Evolutionary conservation across 2,329 filamentous ascomycete species (phyloP), one percentile per base, ranked within the genome.

Genomic region (Calonectria hawksworthii): DNA sequence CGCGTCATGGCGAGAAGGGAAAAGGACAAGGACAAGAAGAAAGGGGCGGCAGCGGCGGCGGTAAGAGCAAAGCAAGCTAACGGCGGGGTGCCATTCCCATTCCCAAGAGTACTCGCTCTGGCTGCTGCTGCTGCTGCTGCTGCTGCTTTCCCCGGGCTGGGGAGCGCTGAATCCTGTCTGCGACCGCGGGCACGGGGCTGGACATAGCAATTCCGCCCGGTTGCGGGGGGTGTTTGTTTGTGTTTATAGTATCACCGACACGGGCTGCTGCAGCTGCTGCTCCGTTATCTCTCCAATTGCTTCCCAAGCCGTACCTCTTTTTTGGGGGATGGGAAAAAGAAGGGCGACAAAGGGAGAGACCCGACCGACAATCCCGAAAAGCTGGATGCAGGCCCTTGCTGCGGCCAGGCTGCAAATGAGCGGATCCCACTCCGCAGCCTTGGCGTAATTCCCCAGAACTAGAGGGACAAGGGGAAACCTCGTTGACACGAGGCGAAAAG

Each of bases 391-490:
- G 66, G 66, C 66, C 56, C 56, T 26, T 63, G 56, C 56, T 28
- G 34, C 56, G 56, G 36, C 56, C 56, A 63, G 56, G 56, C 56
- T 63, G 34, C 56, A 23, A 63, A 63, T 41, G 34, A 41, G 56
- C 54, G 71, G 65, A 32, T 63, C 56, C 52, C 30, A 36, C 36
- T 41, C 28, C 44, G 65, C 54, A 38, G 72, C 47, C 79, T 80
- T 80, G 77, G 79, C 79, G 66, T 68, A 51, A 73, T 80, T 78
- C 74, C 79, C 79, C 68, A 70, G 72, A 74, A 65, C 34, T 73
- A 74, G 54, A 76, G 74, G 52, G 38, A 32, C 54, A 28, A 23
- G 23, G 26, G 34, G 56, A 8, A 8, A 23, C 23, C 38, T 26
- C 52, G 52, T 63, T 51, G 34, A 61, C 51, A 47, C 50, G 50